These are phyloP conservation scores for Fragaria iinumae DNA, from an alignment of 306 rosid species.

Conservation along the genomic window DNA sequence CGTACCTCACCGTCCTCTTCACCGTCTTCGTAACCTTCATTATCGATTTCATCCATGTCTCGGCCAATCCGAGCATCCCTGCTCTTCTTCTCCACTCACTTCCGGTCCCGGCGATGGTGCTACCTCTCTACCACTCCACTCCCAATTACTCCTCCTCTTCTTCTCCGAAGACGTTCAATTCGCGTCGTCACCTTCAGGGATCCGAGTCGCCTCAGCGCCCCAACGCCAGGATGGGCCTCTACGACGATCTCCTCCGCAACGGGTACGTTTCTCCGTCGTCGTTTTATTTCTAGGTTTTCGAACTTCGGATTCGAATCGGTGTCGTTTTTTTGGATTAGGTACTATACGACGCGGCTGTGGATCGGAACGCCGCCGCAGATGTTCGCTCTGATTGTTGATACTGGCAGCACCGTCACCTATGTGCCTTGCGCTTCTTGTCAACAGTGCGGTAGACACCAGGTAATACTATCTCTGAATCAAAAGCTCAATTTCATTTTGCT, in stretches of 20 bases:
- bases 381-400: conserved; percentile 90
- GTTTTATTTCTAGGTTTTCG: background rate
- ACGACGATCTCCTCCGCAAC: conserved; percentile 84
- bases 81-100: conserved; percentile 36
- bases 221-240: conserved; percentile 84
- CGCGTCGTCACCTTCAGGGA: conserved; percentile 66
- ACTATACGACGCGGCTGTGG: conserved; percentile 86
- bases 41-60: conserved; percentile 8
- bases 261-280: conserved; percentile 42
- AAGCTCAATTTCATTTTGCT: background rate
- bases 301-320: background rate
- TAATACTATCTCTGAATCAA: background rate
- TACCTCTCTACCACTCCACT: conserved; percentile 64
- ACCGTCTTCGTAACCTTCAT: conserved; percentile 18
- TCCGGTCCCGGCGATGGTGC: conserved; percentile 54
- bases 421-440: conserved; percentile 88
- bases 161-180: conserved; percentile 31
- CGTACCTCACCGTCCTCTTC: conserved; percentile 26
- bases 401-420: conserved; percentile 95
- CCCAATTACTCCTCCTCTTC: conserved; percentile 44
- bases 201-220: conserved; percentile 43
- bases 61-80: conserved; percentile 34
- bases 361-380: conserved; percentile 95
- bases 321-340: conserved; percentile 34
- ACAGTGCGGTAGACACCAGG: conserved; percentile 77